These are phyloP conservation scores for Dicorynia guianensis DNA, from an alignment of 306 rosid genomes.

Conservation along the genomic window DNA sequence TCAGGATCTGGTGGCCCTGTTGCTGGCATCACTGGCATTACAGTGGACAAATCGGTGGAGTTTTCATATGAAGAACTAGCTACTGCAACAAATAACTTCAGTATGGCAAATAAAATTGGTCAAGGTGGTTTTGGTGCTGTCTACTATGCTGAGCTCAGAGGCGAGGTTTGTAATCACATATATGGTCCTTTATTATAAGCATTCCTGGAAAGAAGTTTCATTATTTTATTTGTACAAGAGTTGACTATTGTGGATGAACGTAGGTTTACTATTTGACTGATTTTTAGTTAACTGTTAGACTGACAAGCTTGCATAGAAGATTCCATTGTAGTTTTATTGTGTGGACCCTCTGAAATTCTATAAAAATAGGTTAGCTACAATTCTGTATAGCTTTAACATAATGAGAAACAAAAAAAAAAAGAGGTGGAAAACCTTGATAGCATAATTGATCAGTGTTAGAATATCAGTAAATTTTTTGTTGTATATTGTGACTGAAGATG, in stretches of 20 bases:
- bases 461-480: neutral
- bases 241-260: slow-evolving; percentile 16
- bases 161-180: slow-evolving; percentile 77
- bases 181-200: slow-evolving; percentile 23
- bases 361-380: slow-evolving; percentile 23
- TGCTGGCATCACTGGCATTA: slow-evolving; percentile 62
- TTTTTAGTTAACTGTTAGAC: slow-evolving; percentile 21
- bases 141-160: slow-evolving; percentile 95
- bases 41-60: slow-evolving; percentile 88
- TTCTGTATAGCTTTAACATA: neutral
- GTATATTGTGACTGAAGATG: slow-evolving; percentile 15
- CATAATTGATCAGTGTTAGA: slow-evolving; percentile 13
- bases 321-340: slow-evolving; percentile 4
- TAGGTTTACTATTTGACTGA: slow-evolving; percentile 4
- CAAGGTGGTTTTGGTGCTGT: slow-evolving; percentile 97
- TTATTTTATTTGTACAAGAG: neutral
- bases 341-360: neutral
- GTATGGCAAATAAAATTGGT: slow-evolving; percentile 84
- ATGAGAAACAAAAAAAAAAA: neutral
- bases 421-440: slow-evolving; percentile 14
- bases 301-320: slow-evolving; percentile 23
- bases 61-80: slow-evolving; percentile 92
- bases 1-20: slow-evolving; percentile 43
- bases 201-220: slow-evolving; percentile 11
- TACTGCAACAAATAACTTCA: slow-evolving; percentile 74